Evolutionary conservation across 1,284 basidiomycete genomes (phyloP).

Genomic region (Rhodofomes roseus): DNA sequence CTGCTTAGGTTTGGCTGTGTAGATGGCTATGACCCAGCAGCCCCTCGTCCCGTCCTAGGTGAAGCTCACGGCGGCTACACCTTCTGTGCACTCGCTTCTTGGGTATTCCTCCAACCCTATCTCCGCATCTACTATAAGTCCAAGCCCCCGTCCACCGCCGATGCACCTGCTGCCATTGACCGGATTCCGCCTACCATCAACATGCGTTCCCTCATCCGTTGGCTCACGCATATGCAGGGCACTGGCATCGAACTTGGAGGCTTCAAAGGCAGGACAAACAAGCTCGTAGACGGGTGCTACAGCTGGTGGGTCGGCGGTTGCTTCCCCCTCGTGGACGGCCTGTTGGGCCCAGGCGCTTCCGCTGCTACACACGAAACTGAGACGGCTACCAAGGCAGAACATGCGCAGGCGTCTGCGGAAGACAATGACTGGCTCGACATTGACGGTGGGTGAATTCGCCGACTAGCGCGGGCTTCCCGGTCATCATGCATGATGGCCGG

Average conservation of each 20-base stretch:
- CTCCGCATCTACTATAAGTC: slow-evolving; percentile 23
- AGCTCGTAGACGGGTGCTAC: slow-evolving; percentile 98
- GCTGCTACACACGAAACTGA: slow-evolving; percentile 13
- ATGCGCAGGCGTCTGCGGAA: slow-evolving; percentile 26
- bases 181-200: slow-evolving; percentile 46
- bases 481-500: neutral
- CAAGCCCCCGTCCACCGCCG: neutral
- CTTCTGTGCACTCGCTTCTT: slow-evolving; percentile 86
- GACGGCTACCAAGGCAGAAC: slow-evolving; percentile 12
- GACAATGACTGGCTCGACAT: slow-evolving; percentile 56
- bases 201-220: slow-evolving; percentile 63
- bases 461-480: neutral
- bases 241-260: slow-evolving; percentile 83
- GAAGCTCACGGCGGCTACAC: slow-evolving; percentile 99
- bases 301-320: slow-evolving; percentile 97
- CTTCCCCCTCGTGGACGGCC: slow-evolving; percentile 77
- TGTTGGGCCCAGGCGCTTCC: slow-evolving; percentile 30
- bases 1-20: neutral
- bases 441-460: slow-evolving; percentile 51
- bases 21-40: slow-evolving; percentile 24
- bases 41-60: slow-evolving; percentile 66
- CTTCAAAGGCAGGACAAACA: slow-evolving; percentile 93
- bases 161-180: neutral
- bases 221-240: slow-evolving; percentile 90
- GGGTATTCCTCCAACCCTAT: slow-evolving; percentile 72